Base-by-base conservation (phyloP, 2,329 filamentous ascomycete genomes). In the Orbilia brochopaga region DNA sequence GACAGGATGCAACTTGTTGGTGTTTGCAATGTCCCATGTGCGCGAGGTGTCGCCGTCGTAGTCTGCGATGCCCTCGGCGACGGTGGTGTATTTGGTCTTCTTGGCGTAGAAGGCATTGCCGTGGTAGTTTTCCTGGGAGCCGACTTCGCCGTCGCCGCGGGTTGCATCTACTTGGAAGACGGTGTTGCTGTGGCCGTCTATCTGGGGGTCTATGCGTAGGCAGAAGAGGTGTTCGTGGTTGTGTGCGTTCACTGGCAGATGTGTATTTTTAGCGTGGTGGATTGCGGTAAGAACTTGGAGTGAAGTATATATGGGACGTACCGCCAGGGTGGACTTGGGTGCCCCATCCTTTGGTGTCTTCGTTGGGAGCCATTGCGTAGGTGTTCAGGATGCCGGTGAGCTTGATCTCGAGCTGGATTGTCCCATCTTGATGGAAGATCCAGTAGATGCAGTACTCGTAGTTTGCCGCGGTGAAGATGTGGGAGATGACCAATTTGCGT, bases 161-260 rank as follows among this genome's bases (percentile, higher is more conserved):
- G 87, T 83, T 0, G 91, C 89, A 76, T 97, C 92, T 11, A 89
- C 87, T 80, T 92, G 86, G 82, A 91, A 93, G 69, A 96, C 84
- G 0, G 91, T 92, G 79, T 97, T 97, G 74, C 88, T 84, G 0
- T 88, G 86, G 0, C 92, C 92, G 78, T 96, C 92, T 62, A 97
- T 85, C 77, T 93, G 94, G 32, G 92, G 86, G 78, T 97, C 90
- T 48, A 96, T 83, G 46, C 92, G 90, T 48, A 97, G 82, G 78
- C 91, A 96, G 85, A 97, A 97, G 32, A 97, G 84, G 79, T 97
- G 92, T 80, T 97, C 92, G 80, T 97, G 92, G 81, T 96, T 96
- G 81, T 96, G 92, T 0, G 92, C 92, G 77, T 96, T 96, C 77
- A 96, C 67, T 72, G 23, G 46, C 11, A 53, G 50, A 52, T 52